phyloP scores from a whole-genome alignment of 108 stramenopile species.

The Fistulifera solaris region DNA sequence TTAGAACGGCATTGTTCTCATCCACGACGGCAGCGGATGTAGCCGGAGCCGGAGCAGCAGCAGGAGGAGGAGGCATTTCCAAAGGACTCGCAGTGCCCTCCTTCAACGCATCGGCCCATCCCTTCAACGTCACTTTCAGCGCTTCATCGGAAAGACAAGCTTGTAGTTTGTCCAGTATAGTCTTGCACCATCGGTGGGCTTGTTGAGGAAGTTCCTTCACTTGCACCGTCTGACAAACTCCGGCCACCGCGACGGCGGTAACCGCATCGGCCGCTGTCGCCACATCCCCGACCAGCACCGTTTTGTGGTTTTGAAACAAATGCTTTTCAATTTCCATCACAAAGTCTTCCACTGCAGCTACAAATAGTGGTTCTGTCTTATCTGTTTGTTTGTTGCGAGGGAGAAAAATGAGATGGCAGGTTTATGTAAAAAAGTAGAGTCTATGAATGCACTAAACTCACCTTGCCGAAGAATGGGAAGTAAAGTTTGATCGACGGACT shows the following conservation, averaged over 20 bases:
- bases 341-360: conserved; percentile 8
- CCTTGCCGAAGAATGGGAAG: conserved; percentile 1
- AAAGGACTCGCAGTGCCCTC: background rate
- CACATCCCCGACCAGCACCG: conserved; percentile 6
- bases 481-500: background rate
- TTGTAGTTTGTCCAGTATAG: conserved; percentile 9
- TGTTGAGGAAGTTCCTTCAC: conserved; percentile 7
- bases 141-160: background rate
- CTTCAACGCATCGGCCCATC: background rate
- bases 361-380: background rate
- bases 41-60: conserved; percentile 2
- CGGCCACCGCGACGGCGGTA: conserved; percentile 20
- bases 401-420: background rate
- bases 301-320: background rate
- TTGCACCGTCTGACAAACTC: background rate
- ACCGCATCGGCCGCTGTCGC: conserved; percentile 28
- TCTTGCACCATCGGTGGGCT: conserved; percentile 6
- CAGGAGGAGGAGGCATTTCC: background rate
- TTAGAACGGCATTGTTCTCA: conserved; percentile 49
- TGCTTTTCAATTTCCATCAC: conserved; percentile 1
- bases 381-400: background rate
- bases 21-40: conserved; percentile 12
- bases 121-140: background rate
- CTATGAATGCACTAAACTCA: too few relatives aligned
- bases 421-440: too few relatives aligned